Conservation (phyloP, 2,329 filamentous ascomycete genomes). For the Beauveria sp. region DNA sequence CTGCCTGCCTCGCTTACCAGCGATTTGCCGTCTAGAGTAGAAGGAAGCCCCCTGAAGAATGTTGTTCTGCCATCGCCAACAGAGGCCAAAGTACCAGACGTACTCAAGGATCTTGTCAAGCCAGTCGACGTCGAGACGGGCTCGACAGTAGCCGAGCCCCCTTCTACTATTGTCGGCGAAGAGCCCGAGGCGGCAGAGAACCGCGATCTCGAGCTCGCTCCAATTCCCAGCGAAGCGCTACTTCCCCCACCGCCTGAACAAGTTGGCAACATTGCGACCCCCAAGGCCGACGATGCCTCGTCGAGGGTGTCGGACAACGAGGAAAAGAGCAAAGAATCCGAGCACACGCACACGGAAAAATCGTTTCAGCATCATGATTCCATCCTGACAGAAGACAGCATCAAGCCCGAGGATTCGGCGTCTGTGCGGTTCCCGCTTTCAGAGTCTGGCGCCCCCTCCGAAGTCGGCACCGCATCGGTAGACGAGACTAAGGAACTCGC, state of each 20-base stretch:
- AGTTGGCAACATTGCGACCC: slow-evolving; percentile 32
- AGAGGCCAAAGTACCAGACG: slow-evolving; percentile 19
- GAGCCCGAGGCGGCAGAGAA: slow-evolving; percentile 21
- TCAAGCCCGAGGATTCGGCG: slow-evolving; percentile 32
- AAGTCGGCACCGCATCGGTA: slow-evolving; percentile 18
- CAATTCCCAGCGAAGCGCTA: slow-evolving; percentile 16
- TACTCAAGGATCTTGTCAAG: not conserved
- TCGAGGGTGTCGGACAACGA: slow-evolving; percentile 19
- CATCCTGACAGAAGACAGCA: slow-evolving; percentile 29
- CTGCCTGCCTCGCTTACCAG: slow-evolving; percentile 20
- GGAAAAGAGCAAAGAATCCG: slow-evolving; percentile 20
- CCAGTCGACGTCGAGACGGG: slow-evolving; percentile 13
- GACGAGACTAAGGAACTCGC: slow-evolving; percentile 17
- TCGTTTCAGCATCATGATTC: slow-evolving; percentile 24
- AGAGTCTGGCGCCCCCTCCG: slow-evolving; percentile 23
- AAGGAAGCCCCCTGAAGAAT: slow-evolving; percentile 48
- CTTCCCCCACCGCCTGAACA: slow-evolving; percentile 31
- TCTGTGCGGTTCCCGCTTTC: slow-evolving; percentile 23
- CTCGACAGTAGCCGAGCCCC: slow-evolving; percentile 24
- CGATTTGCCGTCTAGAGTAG: slow-evolving; percentile 29
- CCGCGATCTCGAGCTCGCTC: slow-evolving; percentile 16
- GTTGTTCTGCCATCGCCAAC: slow-evolving; percentile 40
- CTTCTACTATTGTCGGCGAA: slow-evolving; percentile 24
- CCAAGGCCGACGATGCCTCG: slow-evolving; percentile 21
- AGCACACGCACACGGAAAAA: slow-evolving; percentile 17